Evolutionary conservation across 306 rosid genomes (phyloP).

Genomic region (Sophora flavescens): DNA sequence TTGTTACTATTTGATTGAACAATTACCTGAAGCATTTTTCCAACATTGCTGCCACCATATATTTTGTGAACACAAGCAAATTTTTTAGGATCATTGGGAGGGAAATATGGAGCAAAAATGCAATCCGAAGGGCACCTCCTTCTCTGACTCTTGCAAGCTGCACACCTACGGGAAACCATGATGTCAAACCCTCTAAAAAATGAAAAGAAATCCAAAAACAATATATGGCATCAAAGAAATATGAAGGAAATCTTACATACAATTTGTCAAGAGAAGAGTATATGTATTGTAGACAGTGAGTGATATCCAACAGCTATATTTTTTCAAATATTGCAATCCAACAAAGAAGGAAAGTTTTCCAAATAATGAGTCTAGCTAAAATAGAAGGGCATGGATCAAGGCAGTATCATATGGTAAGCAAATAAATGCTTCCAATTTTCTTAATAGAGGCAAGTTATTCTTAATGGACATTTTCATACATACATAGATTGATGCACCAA

Average conservation of each 20-base stretch:
- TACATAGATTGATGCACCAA: too few relatives aligned
- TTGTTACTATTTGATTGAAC: background rate
- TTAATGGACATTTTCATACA: too few relatives aligned
- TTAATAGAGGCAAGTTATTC: too few relatives aligned
- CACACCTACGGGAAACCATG: constrained; percentile 60
- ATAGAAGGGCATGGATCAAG: too few relatives aligned
- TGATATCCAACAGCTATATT: too few relatives aligned
- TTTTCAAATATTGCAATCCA: too few relatives aligned
- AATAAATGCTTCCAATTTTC: too few relatives aligned
- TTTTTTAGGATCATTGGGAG: constrained; percentile 77
- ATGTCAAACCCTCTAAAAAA: constrained; percentile 17
- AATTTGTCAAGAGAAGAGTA: constrained; percentile 26
- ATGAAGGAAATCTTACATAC: constrained; percentile 45
- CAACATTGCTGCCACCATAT: constrained; percentile 82
- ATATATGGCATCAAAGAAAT: constrained; percentile 18
- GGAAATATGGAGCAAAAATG: constrained; percentile 76
- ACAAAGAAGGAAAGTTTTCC: too few relatives aligned
- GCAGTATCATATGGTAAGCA: too few relatives aligned
- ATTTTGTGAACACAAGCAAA: constrained; percentile 76
- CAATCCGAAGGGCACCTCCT: constrained; percentile 76
- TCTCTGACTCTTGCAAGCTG: constrained; percentile 82
- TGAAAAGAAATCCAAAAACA: constrained; percentile 39
- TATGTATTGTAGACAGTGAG: constrained; percentile 25
- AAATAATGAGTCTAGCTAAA: too few relatives aligned
- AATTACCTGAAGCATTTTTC: constrained; percentile 76